phyloP scores from a whole-genome alignment of 2,329 filamentous ascomycete species.

The Piedraia hortae region DNA sequence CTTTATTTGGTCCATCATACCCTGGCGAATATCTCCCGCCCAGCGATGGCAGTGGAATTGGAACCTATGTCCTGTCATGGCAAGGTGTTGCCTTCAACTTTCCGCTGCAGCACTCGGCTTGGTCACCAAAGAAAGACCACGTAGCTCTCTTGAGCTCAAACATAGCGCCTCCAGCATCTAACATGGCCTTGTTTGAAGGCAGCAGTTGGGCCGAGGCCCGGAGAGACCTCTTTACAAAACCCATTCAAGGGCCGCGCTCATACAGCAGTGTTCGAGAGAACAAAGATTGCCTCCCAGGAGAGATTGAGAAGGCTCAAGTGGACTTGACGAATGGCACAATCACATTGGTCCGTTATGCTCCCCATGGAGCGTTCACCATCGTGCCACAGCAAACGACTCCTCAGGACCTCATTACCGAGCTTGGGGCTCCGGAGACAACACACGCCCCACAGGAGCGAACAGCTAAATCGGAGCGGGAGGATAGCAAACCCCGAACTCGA shows the following conservation, averaged over 20 bases:
- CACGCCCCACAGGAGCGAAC: slow-evolving; percentile 22
- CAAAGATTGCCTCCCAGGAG: slow-evolving; percentile 60
- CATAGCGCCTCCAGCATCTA: slow-evolving; percentile 45
- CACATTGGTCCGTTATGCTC: slow-evolving; percentile 36
- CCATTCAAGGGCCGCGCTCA: slow-evolving; percentile 45
- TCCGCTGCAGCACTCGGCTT: slow-evolving; percentile 43
- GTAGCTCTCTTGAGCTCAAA: slow-evolving; percentile 62
- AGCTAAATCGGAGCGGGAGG: slow-evolving; percentile 6
- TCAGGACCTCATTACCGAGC: slow-evolving; percentile 69
- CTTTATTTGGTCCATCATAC: slow-evolving; percentile 82
- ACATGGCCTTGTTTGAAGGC: slow-evolving; percentile 77
- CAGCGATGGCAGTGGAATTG: slow-evolving; percentile 24
- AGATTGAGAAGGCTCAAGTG: slow-evolving; percentile 56
- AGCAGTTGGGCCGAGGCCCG: slow-evolving; percentile 73
- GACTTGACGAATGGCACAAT: slow-evolving; percentile 45
- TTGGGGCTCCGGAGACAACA: slow-evolving; percentile 80
- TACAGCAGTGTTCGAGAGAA: slow-evolving; percentile 39
- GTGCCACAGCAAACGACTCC: slow-evolving; percentile 63
- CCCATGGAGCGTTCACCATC: slow-evolving; percentile 39
- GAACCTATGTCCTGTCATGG: slow-evolving; percentile 77
- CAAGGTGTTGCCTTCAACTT: slow-evolving; percentile 88
- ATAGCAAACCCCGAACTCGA: too few relatives aligned
- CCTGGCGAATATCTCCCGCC: slow-evolving; percentile 71
- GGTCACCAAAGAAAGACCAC: slow-evolving; percentile 52
- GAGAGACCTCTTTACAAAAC: slow-evolving; percentile 45